A percentile compares a stretch with the other conserved stretches of the same genome.
These are phyloP conservation scores for Chlorella sp. DNA, from an alignment of 139 green algal genomes.

Conservation along the genomic window DNA sequence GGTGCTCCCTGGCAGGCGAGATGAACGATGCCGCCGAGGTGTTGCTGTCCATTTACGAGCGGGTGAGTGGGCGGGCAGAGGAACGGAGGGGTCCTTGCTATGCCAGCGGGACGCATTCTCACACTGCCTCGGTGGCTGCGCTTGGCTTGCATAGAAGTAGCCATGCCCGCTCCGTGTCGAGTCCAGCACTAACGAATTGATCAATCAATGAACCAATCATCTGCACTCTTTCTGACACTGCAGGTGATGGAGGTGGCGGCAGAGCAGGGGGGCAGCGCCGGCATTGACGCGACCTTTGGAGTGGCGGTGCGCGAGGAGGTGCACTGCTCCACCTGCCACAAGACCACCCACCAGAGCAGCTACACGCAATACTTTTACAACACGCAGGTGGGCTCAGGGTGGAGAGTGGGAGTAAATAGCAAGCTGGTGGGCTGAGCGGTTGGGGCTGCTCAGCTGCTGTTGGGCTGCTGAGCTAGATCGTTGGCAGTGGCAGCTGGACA, in stretches of 20 bases:
- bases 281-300: neutral
- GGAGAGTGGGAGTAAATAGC: neutral
- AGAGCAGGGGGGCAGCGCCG: too few species aligned
- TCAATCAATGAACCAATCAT: neutral
- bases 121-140: neutral
- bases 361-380: slow-evolving; percentile 34
- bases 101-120: neutral
- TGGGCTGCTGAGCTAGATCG: too few species aligned
- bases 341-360: neutral
- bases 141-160: too few species aligned
- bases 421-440: neutral
- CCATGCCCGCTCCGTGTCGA: too few species aligned
- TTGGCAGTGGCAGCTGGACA: too few species aligned
- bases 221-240: neutral
- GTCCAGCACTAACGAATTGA: too few species aligned
- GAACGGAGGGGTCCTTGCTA: too few species aligned
- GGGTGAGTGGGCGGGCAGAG: neutral
- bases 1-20: slow-evolving; percentile 46
- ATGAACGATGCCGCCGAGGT: slow-evolving; percentile 54
- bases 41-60: slow-evolving; percentile 44
- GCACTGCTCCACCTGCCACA: neutral
- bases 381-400: neutral
- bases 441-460: too few species aligned
- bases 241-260: slow-evolving; percentile 9
- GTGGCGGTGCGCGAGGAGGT: slow-evolving; percentile 13